Base-by-base conservation (phyloP, 2,329 filamentous ascomycete genomes). In the Apiospora phragmitis region DNA sequence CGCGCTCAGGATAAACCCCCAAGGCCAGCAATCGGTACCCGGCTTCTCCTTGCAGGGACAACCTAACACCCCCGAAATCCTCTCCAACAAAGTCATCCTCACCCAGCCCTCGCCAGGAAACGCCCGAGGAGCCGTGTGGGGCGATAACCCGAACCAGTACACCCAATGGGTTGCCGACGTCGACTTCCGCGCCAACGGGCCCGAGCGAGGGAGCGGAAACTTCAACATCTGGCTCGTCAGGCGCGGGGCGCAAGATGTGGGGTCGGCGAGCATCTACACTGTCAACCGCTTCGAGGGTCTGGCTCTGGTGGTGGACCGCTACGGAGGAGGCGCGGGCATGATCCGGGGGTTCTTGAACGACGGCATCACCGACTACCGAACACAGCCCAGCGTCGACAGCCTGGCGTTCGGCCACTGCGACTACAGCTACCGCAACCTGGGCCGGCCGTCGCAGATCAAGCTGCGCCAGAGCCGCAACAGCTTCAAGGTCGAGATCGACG, bases 321-420 rank as follows among this genome's bases (percentile, higher is more conserved):
- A 96, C 78, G 92, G 93, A 69, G 92, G 94, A 62, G 82, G 83
- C 2, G 91, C 90, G 68, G 96, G 96, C 75, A 94, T 92, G 82
- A 87, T 99, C 74, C 89, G 96, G 71, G 96, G 93, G 24, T 99
- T 98, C 85, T 84, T 99, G 74, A 99, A 98, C 83, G 96, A 98
- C 80, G 95, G 95, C 67, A 89, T 85, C 47, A 91, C 88, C 75
- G 93, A 97, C 80, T 98, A 92, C 85, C 91, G 90, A 78, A 86
- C 87, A 70, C 92, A 95, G 76, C 87, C 90, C 75, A 92, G 89
- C 76, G 90, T 97, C 21, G 95, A 98, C 82, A 91, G 89, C 75
- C 87, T 98, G 68, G 93, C 95, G 21, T 99, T 99, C 80, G 96
- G 94, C 18, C 94, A 97, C 83, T 99, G 96, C 85, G 89, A 92